Percentiles rank a stretch among this genome's conserved stretches.
phyloP scores from a whole-genome alignment of 306 rosid species.

The Abrus pulchellus region DNA sequence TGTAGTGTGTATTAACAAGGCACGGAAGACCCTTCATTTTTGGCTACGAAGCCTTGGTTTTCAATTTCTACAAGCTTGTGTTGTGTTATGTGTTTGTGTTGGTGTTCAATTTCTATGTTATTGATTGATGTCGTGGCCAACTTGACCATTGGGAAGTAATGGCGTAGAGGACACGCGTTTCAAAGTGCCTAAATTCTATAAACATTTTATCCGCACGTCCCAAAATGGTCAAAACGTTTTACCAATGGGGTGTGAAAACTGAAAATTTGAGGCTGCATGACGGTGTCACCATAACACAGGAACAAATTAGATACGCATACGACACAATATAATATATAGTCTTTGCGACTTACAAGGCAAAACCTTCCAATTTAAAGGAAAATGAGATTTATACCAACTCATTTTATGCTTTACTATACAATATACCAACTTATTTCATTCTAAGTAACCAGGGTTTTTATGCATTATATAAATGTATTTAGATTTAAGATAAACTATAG shows the following conservation, averaged over 20 bases:
- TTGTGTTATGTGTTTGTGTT: no score
- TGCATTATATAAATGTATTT: no score
- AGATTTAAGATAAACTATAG: no score
- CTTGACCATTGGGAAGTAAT: neutral
- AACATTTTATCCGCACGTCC: no score
- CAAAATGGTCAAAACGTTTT: neutral
- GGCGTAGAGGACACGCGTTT: neutral
- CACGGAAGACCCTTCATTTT: conserved; percentile 49
- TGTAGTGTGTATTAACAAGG: conserved; percentile 16
- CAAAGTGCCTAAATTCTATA: no score
- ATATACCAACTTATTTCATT: no score
- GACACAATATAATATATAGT: neutral
- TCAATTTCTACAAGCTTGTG: neutral
- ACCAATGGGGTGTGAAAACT: neutral
- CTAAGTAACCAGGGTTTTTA: no score
- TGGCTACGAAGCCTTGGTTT: neutral
- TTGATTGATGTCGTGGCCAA: neutral
- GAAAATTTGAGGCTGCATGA: neutral
- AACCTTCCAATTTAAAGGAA: neutral
- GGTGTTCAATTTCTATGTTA: neutral
- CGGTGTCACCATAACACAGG: neutral
- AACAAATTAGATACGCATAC: no score
- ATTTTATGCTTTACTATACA: no score
- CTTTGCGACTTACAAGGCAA: neutral
- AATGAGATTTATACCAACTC: neutral